These are phyloP conservation scores for Amanita thiersii DNA, from an alignment of 768 basidiomycete species.

Conservation along the genomic window DNA sequence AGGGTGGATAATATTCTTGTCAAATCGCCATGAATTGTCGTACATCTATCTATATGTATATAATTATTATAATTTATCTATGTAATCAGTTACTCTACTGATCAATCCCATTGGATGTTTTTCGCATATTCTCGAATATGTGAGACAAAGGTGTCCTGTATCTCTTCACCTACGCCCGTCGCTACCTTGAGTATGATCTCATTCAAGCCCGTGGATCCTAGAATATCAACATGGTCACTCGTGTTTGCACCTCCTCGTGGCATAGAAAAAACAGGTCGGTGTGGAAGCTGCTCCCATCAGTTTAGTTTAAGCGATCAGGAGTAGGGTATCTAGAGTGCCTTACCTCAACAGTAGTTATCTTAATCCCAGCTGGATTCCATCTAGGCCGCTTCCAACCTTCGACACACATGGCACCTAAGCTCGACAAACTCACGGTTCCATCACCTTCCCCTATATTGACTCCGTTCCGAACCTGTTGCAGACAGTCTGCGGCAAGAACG, in stretches of 20 bases:
- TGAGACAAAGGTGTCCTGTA: conserved; percentile 65
- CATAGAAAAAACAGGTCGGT: conserved; percentile 61
- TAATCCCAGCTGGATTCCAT: conserved; percentile 92
- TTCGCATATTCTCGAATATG: conserved; percentile 69
- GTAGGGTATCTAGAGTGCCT: too few relatives aligned
- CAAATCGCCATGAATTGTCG: neutral
- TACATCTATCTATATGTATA: neutral
- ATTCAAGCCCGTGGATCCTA: conserved; percentile 74
- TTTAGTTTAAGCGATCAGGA: conserved; percentile 1
- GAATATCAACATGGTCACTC: conserved; percentile 83
- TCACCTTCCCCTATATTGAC: conserved; percentile 94
- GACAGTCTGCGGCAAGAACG: neutral
- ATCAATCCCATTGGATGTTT: conserved; percentile 73
- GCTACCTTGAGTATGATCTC: conserved; percentile 89
- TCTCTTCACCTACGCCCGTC: conserved; percentile 69
- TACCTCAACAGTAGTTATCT: conserved; percentile 82
- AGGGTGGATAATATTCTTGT: conserved; percentile 13
- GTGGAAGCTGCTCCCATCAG: conserved; percentile 55
- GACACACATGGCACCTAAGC: conserved; percentile 92
- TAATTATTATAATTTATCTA: neutral
- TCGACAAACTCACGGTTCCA: conserved; percentile 82
- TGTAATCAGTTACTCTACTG: too few relatives aligned
- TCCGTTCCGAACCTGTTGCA: conserved; percentile 58
- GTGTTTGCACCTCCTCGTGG: conserved; percentile 91
- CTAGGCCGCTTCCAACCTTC: conserved; percentile 86